Conservation (phyloP, 116 monocot genomes). For the Iris pallida region DNA sequence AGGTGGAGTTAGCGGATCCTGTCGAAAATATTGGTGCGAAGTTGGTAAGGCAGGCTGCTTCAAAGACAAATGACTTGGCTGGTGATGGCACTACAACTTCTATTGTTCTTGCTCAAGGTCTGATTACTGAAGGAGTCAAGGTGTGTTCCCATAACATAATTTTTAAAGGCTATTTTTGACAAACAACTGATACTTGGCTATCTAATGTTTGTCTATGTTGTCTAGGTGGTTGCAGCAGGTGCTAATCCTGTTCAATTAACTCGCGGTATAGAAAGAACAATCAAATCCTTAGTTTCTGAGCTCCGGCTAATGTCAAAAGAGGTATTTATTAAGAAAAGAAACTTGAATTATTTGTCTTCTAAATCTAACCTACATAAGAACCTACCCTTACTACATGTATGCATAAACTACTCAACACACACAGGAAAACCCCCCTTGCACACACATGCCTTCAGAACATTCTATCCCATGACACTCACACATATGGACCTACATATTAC, state of each 20-base stretch:
- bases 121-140: constrained; percentile 67
- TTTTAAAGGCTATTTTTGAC: not conserved
- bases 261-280: constrained; percentile 59
- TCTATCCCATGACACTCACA: too few species aligned
- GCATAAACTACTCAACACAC: too few species aligned
- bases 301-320: constrained; percentile 45
- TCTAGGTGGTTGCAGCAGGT: constrained; percentile 64
- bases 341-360: too few species aligned
- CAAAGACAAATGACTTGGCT: constrained; percentile 70
- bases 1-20: constrained; percentile 64
- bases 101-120: constrained; percentile 60
- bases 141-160: too few species aligned
- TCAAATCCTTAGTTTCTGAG: constrained; percentile 47
- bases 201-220: not conserved
- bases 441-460: too few species aligned
- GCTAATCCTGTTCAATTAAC: constrained; percentile 64
- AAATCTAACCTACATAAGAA: too few species aligned
- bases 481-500: too few species aligned
- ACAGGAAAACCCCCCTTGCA: too few species aligned
- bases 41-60: constrained; percentile 62
- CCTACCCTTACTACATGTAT: too few species aligned
- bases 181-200: not conserved
- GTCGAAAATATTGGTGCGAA: constrained; percentile 73
- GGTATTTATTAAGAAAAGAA: too few species aligned
- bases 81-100: constrained; percentile 73